phyloP scores from a whole-genome alignment of 345 rosid species.

The Adansonia digitata region DNA sequence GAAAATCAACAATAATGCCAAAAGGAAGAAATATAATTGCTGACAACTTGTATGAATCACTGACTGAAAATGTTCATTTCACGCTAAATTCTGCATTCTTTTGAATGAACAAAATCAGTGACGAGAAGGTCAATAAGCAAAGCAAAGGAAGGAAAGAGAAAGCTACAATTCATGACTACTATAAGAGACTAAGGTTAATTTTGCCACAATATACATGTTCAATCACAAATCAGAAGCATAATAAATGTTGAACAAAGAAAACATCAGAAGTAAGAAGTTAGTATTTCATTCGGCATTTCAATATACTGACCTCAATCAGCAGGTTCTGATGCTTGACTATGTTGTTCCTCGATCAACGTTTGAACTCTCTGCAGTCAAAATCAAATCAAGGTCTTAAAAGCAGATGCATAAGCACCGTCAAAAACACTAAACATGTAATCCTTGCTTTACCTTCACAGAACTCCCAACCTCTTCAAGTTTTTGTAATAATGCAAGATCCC shows the following conservation, averaged over 20 bases:
- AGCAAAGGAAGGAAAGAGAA: background rate
- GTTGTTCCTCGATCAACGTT: conserved; percentile 49
- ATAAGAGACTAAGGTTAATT: background rate
- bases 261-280: conserved; percentile 5
- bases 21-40: background rate
- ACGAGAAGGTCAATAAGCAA: background rate
- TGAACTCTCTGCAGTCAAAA: conserved; percentile 51
- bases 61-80: background rate
- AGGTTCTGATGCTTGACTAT: conserved; percentile 31
- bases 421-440: background rate
- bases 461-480: conserved; percentile 63
- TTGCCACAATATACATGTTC: background rate
- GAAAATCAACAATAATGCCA: background rate
- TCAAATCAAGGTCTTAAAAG: background rate
- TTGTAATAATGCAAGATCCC: conserved; percentile 43
- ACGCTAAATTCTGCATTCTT: background rate
- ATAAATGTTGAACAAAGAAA: background rate
- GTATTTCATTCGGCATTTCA: background rate
- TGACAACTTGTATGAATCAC: background rate
- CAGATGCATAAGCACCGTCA: background rate
- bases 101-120: background rate
- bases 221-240: background rate
- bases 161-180: background rate
- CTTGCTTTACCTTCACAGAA: conserved; percentile 46
- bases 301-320: conserved; percentile 29